Evolutionary conservation across 2,329 filamentous ascomycete genomes (phyloP), one percentile per base, ranked within the genome.

Genomic region (Sclerotiophoma versabilis): DNA sequence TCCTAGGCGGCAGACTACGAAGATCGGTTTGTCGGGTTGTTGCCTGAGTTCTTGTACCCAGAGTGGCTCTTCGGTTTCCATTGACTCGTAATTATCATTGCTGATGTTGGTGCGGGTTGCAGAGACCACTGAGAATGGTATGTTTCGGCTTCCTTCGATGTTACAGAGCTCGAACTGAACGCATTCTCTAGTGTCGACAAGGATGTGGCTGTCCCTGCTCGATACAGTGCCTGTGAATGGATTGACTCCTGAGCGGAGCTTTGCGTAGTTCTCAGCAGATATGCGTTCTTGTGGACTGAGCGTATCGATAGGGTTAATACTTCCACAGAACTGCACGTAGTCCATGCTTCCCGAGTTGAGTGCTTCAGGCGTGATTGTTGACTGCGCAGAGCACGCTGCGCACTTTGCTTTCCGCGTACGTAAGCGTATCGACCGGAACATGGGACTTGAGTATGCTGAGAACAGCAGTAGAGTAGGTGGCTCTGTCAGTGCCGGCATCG

Each of bases 311-410:
- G 86, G 82, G 43, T 71, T 70, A 1, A 77, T 73, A 0, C 85
- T 81, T 4, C 93, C 92, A 69, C 93, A 98, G 70, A 98, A 97
- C 46, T 88, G 86, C 0, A 90, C 83, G 70, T 98, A 98, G 70
- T 97, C 91, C 39, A 93, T 79, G 5, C 84, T 87, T 0, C 89
- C 88, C 0, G 81, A 82, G 17, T 74, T 78, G 45, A 96, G 76
- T 7, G 81, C 83, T 10, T 87, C 80, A 7, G 85, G 70, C 0
- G 87, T 88, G 10, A 97, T 80, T 0, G 79, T 84, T 0, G 84
- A 81, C 8, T 81, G 75, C 0, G 82, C 76, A 0, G 89, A 90
- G 72, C 95, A 99, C 0, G 89, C 89, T 29, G 90, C 85, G 67
- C 95, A 98, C 32, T 86, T 85, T 8, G 80, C 75, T 43, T 90